Evolutionary conservation across 352 stramenopile genomes (phyloP).

Genomic region (Phytophthora citrophthora): DNA sequence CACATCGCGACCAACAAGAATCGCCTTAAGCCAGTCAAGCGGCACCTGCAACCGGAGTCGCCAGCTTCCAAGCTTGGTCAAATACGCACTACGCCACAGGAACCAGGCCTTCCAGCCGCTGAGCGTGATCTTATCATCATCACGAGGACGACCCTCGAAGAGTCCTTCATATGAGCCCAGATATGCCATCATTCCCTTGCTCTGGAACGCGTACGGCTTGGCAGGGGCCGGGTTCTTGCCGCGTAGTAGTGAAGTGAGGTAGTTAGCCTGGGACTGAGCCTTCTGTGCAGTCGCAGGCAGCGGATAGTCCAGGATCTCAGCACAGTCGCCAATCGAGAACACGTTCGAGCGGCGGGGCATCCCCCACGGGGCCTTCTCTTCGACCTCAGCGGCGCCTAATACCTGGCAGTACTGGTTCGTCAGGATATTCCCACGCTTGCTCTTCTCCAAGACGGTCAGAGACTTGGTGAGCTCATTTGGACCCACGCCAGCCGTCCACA

Average conservation of each 20-base stretch:
- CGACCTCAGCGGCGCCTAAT: conserved; percentile 63
- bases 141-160: conserved; percentile 70
- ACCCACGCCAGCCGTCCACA: conserved; percentile 82
- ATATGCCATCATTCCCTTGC: conserved; percentile 94
- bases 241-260: conserved; percentile 62
- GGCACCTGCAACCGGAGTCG: conserved; percentile 95
- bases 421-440: conserved; percentile 80
- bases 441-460: conserved; percentile 74
- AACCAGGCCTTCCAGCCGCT: conserved; percentile 91
- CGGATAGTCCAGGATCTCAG: conserved; percentile 82
- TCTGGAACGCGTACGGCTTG: conserved; percentile 75
- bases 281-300: conserved; percentile 94
- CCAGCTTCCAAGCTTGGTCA: conserved; percentile 95
- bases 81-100: conserved; percentile 95
- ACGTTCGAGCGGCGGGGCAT: conserved; percentile 84
- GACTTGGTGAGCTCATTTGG: conserved; percentile 85
- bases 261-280: conserved; percentile 79
- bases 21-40: conserved; percentile 97
- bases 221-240: conserved; percentile 56
- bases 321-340: conserved; percentile 96
- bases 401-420: conserved; percentile 88
- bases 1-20: conserved; percentile 97
- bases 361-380: conserved; percentile 59
- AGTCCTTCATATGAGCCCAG: conserved; percentile 94
- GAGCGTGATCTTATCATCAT: conserved; percentile 65